Evolutionary conservation across 257 asterid species (phyloP).

Genomic region (Nicotiana tabacum): DNA sequence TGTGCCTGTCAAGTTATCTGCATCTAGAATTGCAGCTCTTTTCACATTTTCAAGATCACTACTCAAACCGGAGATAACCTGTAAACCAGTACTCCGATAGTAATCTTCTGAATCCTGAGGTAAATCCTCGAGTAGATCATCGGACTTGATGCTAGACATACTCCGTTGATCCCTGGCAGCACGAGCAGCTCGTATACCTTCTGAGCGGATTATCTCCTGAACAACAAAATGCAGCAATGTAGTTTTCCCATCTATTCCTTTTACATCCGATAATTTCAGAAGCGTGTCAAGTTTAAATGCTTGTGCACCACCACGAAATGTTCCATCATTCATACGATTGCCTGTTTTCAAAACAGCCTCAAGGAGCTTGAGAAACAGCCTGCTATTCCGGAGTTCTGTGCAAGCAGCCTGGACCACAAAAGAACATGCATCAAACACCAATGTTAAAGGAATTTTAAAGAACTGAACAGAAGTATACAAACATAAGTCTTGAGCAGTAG

Average conservation of each 20-base stretch:
- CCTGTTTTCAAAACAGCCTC: slow-evolving; percentile 98
- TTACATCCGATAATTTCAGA: slow-evolving; percentile 72
- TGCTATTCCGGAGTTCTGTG: slow-evolving; percentile 69
- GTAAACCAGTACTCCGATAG: slow-evolving; percentile 56
- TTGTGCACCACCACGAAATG: slow-evolving; percentile 92
- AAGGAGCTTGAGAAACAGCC: slow-evolving; percentile 80
- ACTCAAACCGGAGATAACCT: slow-evolving; percentile 58
- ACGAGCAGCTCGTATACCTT: slow-evolving; percentile 77
- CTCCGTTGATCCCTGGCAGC: slow-evolving; percentile 39
- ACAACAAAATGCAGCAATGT: slow-evolving; percentile 84
- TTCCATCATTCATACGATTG: slow-evolving; percentile 91
- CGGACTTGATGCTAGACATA: slow-evolving; percentile 41
- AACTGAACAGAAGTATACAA: not conserved
- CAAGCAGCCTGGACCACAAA: slow-evolving; percentile 70
- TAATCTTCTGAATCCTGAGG: slow-evolving; percentile 45
- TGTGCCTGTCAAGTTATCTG: slow-evolving; percentile 52
- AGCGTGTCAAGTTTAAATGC: slow-evolving; percentile 95
- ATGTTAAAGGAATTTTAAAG: not conserved
- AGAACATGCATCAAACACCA: not conserved
- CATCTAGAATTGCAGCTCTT: slow-evolving; percentile 61
- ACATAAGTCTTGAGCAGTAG: not conserved
- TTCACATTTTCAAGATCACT: slow-evolving; percentile 72
- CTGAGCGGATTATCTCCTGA: slow-evolving; percentile 82
- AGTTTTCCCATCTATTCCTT: slow-evolving; percentile 91
- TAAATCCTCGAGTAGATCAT: slow-evolving; percentile 35